Conservation (phyloP, 495 filamentous ascomycete genomes). For the Glarea lozoyensis region DNA sequence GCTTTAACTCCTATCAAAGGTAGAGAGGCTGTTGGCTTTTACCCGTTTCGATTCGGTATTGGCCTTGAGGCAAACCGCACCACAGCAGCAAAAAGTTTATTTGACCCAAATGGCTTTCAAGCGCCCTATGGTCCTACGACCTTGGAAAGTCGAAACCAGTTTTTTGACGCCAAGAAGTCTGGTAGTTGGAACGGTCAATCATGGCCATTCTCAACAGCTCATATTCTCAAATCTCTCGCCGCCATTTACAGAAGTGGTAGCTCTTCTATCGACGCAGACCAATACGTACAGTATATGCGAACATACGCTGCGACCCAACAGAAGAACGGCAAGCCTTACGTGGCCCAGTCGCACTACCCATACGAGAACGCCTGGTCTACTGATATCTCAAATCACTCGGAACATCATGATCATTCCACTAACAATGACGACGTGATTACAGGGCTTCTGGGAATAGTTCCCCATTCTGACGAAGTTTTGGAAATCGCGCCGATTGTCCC, state of each 20-base stretch:
- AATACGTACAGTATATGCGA: constrained; percentile 26
- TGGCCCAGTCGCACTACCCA: constrained; percentile 37
- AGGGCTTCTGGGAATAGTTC: constrained; percentile 33
- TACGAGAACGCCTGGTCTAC: constrained; percentile 30
- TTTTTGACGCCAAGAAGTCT: constrained; percentile 29
- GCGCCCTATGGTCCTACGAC: constrained; percentile 36
- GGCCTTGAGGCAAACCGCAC: constrained; percentile 24
- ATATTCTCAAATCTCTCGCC: constrained; percentile 27
- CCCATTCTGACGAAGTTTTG: constrained; percentile 26
- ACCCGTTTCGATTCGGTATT: constrained; percentile 32
- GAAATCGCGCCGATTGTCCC: constrained; percentile 33
- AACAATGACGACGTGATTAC: constrained; percentile 39
- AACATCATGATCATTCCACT: constrained; percentile 39
- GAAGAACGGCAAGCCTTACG: constrained; percentile 33
- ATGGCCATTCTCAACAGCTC: constrained; percentile 35
- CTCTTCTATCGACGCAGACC: constrained; percentile 25
- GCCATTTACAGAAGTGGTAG: constrained; percentile 25
- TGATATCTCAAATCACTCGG: constrained; percentile 32
- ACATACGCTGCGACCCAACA: constrained; percentile 33
- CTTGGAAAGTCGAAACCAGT: constrained; percentile 31
- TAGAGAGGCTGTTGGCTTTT: constrained; percentile 33
- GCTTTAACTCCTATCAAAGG: constrained; percentile 29
- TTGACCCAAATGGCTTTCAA: constrained; percentile 29
- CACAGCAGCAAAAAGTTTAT: constrained; percentile 26
- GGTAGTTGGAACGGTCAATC: constrained; percentile 36